Conservation (phyloP, 441 rosid genomes). For the Macaranga tanarius region DNA sequence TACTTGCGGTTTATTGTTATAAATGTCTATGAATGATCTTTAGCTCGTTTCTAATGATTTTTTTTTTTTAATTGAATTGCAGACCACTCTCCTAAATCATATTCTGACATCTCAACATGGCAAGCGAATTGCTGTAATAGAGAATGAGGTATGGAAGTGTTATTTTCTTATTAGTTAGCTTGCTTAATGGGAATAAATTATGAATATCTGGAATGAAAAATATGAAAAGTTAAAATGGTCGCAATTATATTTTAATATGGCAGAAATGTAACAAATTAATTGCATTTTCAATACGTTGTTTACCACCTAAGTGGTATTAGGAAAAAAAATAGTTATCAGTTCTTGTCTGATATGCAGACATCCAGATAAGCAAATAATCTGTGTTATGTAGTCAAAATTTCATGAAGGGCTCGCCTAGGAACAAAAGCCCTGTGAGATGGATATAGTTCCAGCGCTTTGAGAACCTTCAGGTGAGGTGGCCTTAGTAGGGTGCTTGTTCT, state of each 20-base stretch:
- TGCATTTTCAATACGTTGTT: no score
- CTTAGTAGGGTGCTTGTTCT: no score
- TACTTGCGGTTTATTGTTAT: neutral
- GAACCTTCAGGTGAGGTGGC: no score
- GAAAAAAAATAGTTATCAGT: neutral
- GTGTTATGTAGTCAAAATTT: no score
- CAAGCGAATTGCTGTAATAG: conserved; percentile 74
- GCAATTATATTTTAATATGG: no score
- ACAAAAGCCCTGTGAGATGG: no score
- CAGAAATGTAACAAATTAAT: no score
- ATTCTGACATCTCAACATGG: conserved; percentile 70
- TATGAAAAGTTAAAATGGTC: neutral
- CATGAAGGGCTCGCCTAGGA: no score
- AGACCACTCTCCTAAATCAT: conserved; percentile 74
- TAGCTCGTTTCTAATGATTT: neutral
- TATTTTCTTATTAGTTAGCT: neutral
- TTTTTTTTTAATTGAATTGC: conserved; percentile 12
- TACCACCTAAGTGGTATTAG: no score
- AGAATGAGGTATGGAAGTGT: conserved; percentile 57
- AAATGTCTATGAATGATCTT: neutral
- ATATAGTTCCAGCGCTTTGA: no score
- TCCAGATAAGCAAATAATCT: neutral
- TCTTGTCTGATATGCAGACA: neutral
- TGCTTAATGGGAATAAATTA: neutral
- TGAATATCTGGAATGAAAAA: neutral